phyloP scores from a whole-genome alignment of 306 rosid species.

The Medicago ruthenica region DNA sequence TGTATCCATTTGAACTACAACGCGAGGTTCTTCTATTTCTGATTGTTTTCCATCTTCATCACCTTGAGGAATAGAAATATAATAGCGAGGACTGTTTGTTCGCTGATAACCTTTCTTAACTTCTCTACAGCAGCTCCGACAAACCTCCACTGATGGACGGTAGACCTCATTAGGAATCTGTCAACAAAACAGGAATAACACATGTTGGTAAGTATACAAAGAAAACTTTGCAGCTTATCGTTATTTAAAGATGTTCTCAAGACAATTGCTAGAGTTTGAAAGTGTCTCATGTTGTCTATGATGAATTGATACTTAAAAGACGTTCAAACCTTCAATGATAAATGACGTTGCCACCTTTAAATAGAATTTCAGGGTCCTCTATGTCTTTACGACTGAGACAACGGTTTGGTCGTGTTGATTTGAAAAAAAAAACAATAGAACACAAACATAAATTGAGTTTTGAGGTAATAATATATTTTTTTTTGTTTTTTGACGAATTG shows the following conservation, averaged over 20 bases:
- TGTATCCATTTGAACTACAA: conserved; percentile 93
- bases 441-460: no score
- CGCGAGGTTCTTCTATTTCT: conserved; percentile 59
- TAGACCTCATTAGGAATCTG: conserved; percentile 74
- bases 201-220: not conserved
- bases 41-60: conserved; percentile 52
- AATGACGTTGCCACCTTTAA: not conserved
- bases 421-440: no score
- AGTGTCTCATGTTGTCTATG: no score
- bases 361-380: not conserved
- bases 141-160: conserved; percentile 70
- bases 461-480: no score
- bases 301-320: no score
- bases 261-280: no score
- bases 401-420: not conserved
- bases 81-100: conserved; percentile 72
- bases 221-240: not conserved
- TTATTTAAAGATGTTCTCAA: no score
- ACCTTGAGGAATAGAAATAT: conserved; percentile 58
- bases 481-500: no score
- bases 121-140: conserved; percentile 66
- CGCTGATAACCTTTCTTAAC: conserved; percentile 77
- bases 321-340: no score
- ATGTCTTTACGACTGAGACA: not conserved
- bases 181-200: conserved; percentile 14